phyloP scores from a whole-genome alignment of 202 grass and related monocot genomes.

The Zizania palustris region DNA sequence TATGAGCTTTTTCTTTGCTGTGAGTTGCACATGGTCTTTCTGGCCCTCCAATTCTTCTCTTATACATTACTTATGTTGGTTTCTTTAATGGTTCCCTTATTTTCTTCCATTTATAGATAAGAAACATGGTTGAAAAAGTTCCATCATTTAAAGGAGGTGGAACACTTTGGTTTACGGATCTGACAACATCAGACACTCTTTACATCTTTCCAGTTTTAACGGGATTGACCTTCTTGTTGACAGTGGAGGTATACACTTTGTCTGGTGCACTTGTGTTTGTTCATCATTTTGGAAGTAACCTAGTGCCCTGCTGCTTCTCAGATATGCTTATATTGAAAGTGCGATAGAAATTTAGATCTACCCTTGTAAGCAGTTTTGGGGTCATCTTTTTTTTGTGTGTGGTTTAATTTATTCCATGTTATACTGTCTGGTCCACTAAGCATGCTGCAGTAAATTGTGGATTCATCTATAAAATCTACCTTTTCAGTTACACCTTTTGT shows the following conservation, averaged over 20 bases:
- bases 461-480: neutral
- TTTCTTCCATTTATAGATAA: slow-evolving; percentile 51
- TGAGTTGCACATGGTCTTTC: slow-evolving; percentile 48
- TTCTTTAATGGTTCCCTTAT: neutral
- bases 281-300: slow-evolving; percentile 26
- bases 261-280: neutral
- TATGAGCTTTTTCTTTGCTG: slow-evolving; percentile 94
- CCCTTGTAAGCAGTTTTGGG: neutral
- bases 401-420: slow-evolving; percentile 17
- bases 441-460: slow-evolving; percentile 30
- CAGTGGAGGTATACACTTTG: slow-evolving; percentile 63
- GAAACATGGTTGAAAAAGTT: slow-evolving; percentile 77
- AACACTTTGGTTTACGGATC: slow-evolving; percentile 73
- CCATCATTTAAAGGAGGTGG: slow-evolving; percentile 79
- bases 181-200: slow-evolving; percentile 70
- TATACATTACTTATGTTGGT: slow-evolving; percentile 35
- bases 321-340: slow-evolving; percentile 20
- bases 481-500: slow-evolving; percentile 9
- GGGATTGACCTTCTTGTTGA: slow-evolving; percentile 51
- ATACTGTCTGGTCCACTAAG: slow-evolving; percentile 20
- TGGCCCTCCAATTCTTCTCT: slow-evolving; percentile 12
- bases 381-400: slow-evolving; percentile 12
- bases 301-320: slow-evolving; percentile 7
- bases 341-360: slow-evolving; percentile 3
- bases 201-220: slow-evolving; percentile 65